These are phyloP conservation scores for Gracilariopsis chorda DNA, from an alignment of 23 red algal species.

Conservation along the genomic window DNA sequence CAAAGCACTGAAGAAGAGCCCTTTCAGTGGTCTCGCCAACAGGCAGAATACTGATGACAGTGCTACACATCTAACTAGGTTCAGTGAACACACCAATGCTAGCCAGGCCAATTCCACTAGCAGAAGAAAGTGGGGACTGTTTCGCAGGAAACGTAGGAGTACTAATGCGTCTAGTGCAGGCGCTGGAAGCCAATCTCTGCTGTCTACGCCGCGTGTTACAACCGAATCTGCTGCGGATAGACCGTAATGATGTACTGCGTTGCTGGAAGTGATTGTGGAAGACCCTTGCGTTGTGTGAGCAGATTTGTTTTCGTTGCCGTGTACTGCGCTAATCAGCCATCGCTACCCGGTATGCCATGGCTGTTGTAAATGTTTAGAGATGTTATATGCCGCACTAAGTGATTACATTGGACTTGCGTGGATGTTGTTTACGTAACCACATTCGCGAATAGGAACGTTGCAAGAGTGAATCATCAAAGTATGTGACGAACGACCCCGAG, in stretches of 20 bases:
- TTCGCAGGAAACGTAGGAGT: constrained; percentile 25
- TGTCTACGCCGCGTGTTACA: background rate
- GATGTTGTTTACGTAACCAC: no score
- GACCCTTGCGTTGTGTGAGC: no score
- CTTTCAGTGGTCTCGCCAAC: background rate
- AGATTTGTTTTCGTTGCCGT: no score
- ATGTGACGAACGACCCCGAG: no score
- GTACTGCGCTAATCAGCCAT: no score
- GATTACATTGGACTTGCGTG: no score
- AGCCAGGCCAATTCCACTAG: constrained; percentile 5
- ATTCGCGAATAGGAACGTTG: no score
- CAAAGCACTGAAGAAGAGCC: background rate
- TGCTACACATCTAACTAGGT: background rate
- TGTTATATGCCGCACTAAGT: background rate
- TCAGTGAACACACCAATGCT: background rate
- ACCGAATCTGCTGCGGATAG: background rate
- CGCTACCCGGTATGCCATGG: no score
- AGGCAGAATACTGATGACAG: background rate
- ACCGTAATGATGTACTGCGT: background rate
- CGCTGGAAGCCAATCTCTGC: background rate
- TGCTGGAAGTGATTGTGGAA: no score
- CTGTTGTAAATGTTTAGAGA: constrained; percentile 25
- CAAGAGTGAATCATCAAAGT: no score
- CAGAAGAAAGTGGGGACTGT: constrained; percentile 27
- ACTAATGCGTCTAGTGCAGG: background rate